Evolutionary conservation across 768 basidiomycete genomes (phyloP).

Genomic region (Mycena venus): DNA sequence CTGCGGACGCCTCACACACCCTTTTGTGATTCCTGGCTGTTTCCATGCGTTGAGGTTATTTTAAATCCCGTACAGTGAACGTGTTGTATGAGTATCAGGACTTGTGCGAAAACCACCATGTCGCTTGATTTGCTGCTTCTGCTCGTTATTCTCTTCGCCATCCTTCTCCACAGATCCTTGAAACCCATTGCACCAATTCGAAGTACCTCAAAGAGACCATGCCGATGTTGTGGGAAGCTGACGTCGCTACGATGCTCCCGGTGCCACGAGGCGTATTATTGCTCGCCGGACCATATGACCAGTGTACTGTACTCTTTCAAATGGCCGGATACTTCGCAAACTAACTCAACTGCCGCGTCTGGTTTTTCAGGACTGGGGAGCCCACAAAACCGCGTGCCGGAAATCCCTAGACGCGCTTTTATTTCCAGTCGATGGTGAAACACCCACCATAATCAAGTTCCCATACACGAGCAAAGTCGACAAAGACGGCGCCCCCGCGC

Average conservation of each 20-base stretch:
- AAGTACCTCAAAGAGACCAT: neutral
- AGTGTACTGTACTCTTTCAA: neutral
- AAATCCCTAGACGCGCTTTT: constrained; percentile 17
- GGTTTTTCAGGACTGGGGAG: constrained; percentile 15
- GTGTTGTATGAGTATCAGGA: constrained; percentile 2
- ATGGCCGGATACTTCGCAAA: neutral
- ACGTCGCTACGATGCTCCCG: constrained; percentile 26
- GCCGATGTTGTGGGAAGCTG: constrained; percentile 14
- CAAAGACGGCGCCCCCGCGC: neutral
- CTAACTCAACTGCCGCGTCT: neutral
- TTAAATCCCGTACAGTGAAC: constrained; percentile 11
- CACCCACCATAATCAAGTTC: constrained; percentile 1
- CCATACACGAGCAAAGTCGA: constrained; percentile 19
- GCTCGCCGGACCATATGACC: constrained; percentile 25
- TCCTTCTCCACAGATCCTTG: neutral
- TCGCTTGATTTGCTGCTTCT: constrained; percentile 25
- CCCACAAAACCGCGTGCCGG: constrained; percentile 12
- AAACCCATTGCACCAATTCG: neutral
- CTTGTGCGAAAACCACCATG: constrained; percentile 11
- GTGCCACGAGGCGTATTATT: constrained; percentile 31
- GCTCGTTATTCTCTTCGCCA: constrained; percentile 17
- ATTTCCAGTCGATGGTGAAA: constrained; percentile 10
- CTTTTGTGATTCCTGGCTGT: neutral
- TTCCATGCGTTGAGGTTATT: constrained; percentile 14
- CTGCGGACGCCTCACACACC: neutral